A percentile compares a stretch with the other conserved stretches of the same genome.
phyloP scores from a whole-genome alignment of 805 yeast species.

The Hanseniaspora vineae region DNA sequence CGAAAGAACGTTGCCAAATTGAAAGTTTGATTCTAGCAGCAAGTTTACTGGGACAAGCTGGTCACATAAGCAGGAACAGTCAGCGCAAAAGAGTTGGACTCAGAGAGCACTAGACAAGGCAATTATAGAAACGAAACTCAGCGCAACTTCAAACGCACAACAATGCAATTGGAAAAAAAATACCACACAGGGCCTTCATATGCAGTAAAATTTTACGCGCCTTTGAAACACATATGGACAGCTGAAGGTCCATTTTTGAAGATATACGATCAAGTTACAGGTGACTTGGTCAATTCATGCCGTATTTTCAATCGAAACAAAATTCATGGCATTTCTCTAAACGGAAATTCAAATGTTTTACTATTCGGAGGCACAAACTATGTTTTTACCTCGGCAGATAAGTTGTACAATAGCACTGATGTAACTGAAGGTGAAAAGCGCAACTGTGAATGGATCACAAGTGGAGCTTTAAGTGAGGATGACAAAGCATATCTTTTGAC shows the following conservation, averaged over 20 bases:
- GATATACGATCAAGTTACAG: conserved; percentile 34
- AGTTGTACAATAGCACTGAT: conserved; percentile 16
- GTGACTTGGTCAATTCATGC: conserved; percentile 25
- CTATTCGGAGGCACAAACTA: conserved; percentile 69
- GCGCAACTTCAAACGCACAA: not conserved
- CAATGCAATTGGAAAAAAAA: conserved; percentile 8
- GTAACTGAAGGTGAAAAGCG: not conserved
- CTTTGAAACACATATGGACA: conserved; percentile 30
- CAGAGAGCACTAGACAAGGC: too few species aligned
- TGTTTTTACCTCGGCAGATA: conserved; percentile 26
- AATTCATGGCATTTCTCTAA: conserved; percentile 59
- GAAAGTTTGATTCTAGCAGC: too few species aligned
- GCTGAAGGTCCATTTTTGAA: conserved; percentile 65
- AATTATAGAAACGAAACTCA: not conserved
- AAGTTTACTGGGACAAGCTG: too few species aligned
- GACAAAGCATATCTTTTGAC: conserved; percentile 43
- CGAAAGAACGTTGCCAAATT: too few species aligned
- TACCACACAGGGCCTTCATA: conserved; percentile 56
- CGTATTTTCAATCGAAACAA: conserved; percentile 58
- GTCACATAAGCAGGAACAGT: too few species aligned
- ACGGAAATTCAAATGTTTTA: conserved; percentile 22
- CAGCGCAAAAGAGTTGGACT: too few species aligned
- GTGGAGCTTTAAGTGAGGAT: conserved; percentile 37
- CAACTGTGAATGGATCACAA: conserved; percentile 60
- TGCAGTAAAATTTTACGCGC: conserved; percentile 33